Conservation (phyloP, 768 basidiomycete genomes). For the Coprinopsis marcescibilis region DNA sequence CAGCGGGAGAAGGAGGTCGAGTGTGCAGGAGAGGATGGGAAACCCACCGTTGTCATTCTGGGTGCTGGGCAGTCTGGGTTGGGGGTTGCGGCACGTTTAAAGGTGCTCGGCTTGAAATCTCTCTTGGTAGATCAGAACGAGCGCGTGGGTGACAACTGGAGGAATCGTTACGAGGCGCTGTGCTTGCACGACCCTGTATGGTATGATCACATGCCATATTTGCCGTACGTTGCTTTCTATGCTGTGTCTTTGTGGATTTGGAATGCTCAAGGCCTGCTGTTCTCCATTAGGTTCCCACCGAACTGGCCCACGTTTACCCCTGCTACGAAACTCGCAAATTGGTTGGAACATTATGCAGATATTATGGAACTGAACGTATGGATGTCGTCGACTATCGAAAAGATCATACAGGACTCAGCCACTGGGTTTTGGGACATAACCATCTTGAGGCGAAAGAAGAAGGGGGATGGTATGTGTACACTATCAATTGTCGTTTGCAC, state of each 20-base stretch:
- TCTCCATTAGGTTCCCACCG: slow-evolving; percentile 51
- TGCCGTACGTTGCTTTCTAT: slow-evolving; percentile 15
- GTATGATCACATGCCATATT: slow-evolving; percentile 17
- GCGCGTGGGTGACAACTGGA: slow-evolving; percentile 57
- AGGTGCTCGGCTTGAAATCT: slow-evolving; percentile 43
- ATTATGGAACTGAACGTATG: slow-evolving; percentile 58
- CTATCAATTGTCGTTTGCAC: background rate
- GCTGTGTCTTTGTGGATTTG: slow-evolving; percentile 20
- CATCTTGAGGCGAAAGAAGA: slow-evolving; percentile 21
- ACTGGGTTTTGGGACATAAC: slow-evolving; percentile 41
- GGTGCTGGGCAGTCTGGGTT: slow-evolving; percentile 62
- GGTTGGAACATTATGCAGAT: slow-evolving; percentile 58
- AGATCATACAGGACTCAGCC: slow-evolving; percentile 30
- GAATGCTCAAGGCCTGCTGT: slow-evolving; percentile 44
- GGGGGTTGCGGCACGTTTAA: slow-evolving; percentile 54
- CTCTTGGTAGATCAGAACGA: slow-evolving; percentile 54
- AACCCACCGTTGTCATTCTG: slow-evolving; percentile 50
- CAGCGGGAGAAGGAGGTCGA: slow-evolving; percentile 27
- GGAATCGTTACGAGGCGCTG: slow-evolving; percentile 52
- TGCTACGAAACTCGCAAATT: slow-evolving; percentile 54
- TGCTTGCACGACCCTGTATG: slow-evolving; percentile 51
- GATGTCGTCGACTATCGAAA: slow-evolving; percentile 44
- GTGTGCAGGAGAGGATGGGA: slow-evolving; percentile 33
- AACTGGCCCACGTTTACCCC: slow-evolving; percentile 56
- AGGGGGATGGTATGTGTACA: background rate